A percentile compares a stretch with the other conserved stretches of the same genome.
Conservation (phyloP, 208 protist species). For the Crithidia fasciculata region DNA sequence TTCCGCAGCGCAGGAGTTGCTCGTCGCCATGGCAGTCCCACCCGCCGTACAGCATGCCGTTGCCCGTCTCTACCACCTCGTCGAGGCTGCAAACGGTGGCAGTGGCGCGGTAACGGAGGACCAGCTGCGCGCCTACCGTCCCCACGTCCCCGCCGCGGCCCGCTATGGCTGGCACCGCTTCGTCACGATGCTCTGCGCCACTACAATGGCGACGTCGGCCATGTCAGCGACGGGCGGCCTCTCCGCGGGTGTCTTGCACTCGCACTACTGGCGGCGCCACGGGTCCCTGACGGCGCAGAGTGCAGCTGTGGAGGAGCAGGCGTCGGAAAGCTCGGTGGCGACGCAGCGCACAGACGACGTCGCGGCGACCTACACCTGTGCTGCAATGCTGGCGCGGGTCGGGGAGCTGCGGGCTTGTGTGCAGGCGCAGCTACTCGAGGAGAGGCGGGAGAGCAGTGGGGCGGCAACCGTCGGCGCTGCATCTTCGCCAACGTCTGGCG, state of each 20-base stretch:
- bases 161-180: conserved; percentile 42
- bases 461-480: background rate
- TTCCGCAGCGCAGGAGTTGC: background rate
- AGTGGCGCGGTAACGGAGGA: conserved; percentile 26
- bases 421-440: conserved; percentile 28
- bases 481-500: background rate
- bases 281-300: background rate
- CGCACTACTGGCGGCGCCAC: conserved; percentile 26
- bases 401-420: conserved; percentile 34
- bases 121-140: conserved; percentile 33
- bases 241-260: conserved; percentile 19
- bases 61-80: conserved; percentile 22
- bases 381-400: conserved; percentile 17
- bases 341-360: conserved; percentile 24
- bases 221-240: conserved; percentile 10
- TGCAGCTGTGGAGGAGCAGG: background rate
- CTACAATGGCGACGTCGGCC: background rate
- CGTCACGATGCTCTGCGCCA: conserved; percentile 30
- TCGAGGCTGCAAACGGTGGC: conserved; percentile 10
- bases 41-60: conserved; percentile 33
- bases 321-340: conserved; percentile 12
- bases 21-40: conserved; percentile 33
- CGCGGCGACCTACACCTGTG: conserved; percentile 18
- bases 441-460: background rate
- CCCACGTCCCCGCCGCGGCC: conserved; percentile 22